These are phyloP conservation scores for Suhomyces kilbournensis DNA, from an alignment of 805 yeast species.

Conservation along the genomic window DNA sequence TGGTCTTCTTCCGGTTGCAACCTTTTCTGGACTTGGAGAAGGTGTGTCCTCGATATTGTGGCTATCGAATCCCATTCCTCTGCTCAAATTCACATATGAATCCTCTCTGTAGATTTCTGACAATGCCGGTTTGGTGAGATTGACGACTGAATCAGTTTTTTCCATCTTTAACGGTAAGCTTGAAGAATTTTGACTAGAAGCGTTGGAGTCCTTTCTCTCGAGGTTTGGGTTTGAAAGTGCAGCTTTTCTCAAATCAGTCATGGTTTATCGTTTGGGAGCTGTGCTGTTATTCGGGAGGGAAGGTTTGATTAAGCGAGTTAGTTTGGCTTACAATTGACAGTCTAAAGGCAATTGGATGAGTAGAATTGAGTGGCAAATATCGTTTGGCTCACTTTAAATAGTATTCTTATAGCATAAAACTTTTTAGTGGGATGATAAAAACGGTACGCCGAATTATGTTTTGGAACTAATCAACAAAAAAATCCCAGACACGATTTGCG, in stretches of 20 bases:
- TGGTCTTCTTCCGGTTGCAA: neutral
- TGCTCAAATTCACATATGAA: constrained; percentile 35
- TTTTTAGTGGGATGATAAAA: neutral
- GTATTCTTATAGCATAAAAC: neutral
- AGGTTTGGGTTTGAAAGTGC: constrained; percentile 18
- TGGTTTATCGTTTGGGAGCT: neutral
- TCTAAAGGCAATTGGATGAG: neutral
- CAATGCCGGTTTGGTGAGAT: constrained; percentile 49
- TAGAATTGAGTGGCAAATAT: neutral
- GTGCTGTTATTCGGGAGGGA: neutral
- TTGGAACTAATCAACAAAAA: neutral
- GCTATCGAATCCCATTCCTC: constrained; percentile 15
- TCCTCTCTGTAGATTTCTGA: constrained; percentile 50
- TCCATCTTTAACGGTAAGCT: constrained; percentile 24
- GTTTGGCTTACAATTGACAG: neutral
- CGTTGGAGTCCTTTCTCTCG: constrained; percentile 9
- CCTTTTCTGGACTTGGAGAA: neutral
- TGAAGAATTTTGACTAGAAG: constrained; percentile 14
- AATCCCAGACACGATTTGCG: neutral
- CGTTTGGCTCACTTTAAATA: neutral
- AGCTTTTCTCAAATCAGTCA: constrained; percentile 15
- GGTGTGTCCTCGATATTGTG: neutral
- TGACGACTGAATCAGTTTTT: constrained; percentile 42
- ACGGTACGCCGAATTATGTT: neutral
- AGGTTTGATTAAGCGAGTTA: neutral